A percentile compares a stretch with the other conserved stretches of the same genome.
Evolutionary conservation across 768 basidiomycete genomes (phyloP).

Genomic region (Tricholoma matsutake): DNA sequence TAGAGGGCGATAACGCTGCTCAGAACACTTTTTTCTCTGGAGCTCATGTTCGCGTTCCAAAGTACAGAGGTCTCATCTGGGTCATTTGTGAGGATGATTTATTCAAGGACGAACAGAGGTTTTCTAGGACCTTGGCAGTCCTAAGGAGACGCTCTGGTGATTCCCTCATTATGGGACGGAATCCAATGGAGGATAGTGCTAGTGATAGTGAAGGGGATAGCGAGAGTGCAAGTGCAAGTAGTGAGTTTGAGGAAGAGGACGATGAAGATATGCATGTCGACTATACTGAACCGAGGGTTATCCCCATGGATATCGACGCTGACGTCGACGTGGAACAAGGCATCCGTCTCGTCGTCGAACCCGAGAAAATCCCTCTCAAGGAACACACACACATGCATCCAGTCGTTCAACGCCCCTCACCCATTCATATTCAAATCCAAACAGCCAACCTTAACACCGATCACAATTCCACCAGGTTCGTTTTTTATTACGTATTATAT

Average conservation of each 20-base stretch:
- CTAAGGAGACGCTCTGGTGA: slow-evolving; percentile 13
- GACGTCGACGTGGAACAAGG: slow-evolving; percentile 7
- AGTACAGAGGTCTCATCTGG: slow-evolving; percentile 78
- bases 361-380: slow-evolving; percentile 25
- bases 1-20: slow-evolving; percentile 75
- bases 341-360: slow-evolving; percentile 20
- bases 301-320: slow-evolving; percentile 20
- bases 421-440: slow-evolving; percentile 17
- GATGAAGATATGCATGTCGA: slow-evolving; percentile 16
- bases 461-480: neutral
- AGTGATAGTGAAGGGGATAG: slow-evolving; percentile 15
- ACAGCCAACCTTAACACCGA: slow-evolving; percentile 8
- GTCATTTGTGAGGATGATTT: slow-evolving; percentile 76
- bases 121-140: slow-evolving; percentile 23
- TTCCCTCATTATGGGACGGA: neutral
- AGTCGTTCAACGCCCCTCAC: slow-evolving; percentile 33
- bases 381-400: slow-evolving; percentile 55
- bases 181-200: slow-evolving; percentile 16
- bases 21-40: slow-evolving; percentile 75
- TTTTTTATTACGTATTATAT: too few species aligned
- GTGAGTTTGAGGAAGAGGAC: slow-evolving; percentile 21
- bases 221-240: slow-evolving; percentile 10
- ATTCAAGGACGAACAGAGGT: slow-evolving; percentile 21
- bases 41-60: slow-evolving; percentile 24
- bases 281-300: slow-evolving; percentile 3